These are phyloP conservation scores for Lupinus albus DNA, from an alignment of 306 rosid species.

Conservation along the genomic window DNA sequence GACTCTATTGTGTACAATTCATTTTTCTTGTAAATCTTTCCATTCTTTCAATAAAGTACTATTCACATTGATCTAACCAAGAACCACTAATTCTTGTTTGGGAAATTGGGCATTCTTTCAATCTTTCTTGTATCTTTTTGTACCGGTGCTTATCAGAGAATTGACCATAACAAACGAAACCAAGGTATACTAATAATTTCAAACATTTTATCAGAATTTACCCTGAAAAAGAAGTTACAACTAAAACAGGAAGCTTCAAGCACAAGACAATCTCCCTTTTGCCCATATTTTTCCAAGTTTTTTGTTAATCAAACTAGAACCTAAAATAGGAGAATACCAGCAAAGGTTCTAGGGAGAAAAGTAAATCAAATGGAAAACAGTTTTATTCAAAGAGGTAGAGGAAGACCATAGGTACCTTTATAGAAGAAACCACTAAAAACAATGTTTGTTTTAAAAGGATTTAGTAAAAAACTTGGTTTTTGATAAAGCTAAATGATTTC, in stretches of 20 bases:
- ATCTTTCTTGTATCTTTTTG: too few species aligned
- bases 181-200: too few species aligned
- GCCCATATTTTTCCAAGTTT: conserved; percentile 15
- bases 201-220: too few species aligned
- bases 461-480: neutral
- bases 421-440: conserved; percentile 13
- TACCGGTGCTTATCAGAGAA: too few species aligned
- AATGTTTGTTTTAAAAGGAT: conserved; percentile 2
- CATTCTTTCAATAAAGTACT: too few species aligned
- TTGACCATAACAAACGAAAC: too few species aligned
- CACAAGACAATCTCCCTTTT: conserved; percentile 9
- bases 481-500: neutral
- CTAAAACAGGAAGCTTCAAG: conserved; percentile 24
- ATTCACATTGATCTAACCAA: too few species aligned
- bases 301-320: conserved; percentile 29
- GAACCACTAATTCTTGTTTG: too few species aligned
- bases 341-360: conserved; percentile 23
- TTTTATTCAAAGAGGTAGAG: conserved; percentile 3
- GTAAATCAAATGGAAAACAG: neutral
- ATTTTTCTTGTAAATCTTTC: too few species aligned
- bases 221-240: too few species aligned
- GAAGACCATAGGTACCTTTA: neutral
- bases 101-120: too few species aligned
- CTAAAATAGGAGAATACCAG: conserved; percentile 14
- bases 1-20: too few species aligned